These are phyloP conservation scores for Fusarium duplospermum DNA, from an alignment of 2,329 filamentous ascomycete genomes.

Conservation along the genomic window DNA sequence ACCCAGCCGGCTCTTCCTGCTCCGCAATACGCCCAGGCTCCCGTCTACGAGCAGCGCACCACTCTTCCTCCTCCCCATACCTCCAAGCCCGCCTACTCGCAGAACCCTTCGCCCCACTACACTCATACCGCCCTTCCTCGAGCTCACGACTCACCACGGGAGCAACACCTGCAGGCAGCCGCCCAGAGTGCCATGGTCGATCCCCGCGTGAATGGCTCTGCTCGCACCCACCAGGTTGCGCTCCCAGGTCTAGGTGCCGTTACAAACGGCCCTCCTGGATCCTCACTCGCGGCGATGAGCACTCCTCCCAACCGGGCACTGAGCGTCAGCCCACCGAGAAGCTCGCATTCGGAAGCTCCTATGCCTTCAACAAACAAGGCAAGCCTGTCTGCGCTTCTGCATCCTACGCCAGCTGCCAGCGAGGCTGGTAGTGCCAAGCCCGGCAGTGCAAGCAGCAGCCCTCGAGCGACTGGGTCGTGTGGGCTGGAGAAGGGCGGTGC, in stretches of 20 bases:
- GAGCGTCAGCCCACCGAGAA: slow-evolving; percentile 62
- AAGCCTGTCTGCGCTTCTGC: slow-evolving; percentile 62
- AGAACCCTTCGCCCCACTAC: slow-evolving; percentile 44
- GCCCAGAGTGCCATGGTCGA: slow-evolving; percentile 57
- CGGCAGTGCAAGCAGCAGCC: slow-evolving; percentile 57
- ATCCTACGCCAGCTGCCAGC: slow-evolving; percentile 60
- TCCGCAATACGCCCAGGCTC: slow-evolving; percentile 45
- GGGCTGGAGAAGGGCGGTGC: slow-evolving; percentile 56
- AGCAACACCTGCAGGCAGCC: slow-evolving; percentile 58
- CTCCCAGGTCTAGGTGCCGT: slow-evolving; percentile 56
- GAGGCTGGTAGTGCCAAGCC: slow-evolving; percentile 60
- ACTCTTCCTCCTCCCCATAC: slow-evolving; percentile 53
- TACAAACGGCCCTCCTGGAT: slow-evolving; percentile 43
- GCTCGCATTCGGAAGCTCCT: slow-evolving; percentile 49
- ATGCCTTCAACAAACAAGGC: slow-evolving; percentile 51
- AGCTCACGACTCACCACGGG: slow-evolving; percentile 56
- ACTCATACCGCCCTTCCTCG: slow-evolving; percentile 51
- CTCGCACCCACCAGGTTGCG: slow-evolving; percentile 56
- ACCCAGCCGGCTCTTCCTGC: slow-evolving; percentile 45
- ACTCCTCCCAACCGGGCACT: slow-evolving; percentile 59
- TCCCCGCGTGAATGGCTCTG: slow-evolving; percentile 49
- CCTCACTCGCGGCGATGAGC: slow-evolving; percentile 47
- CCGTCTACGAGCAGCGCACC: slow-evolving; percentile 50
- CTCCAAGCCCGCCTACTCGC: slow-evolving; percentile 49
- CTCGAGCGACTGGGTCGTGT: slow-evolving; percentile 43